Conservation (phyloP, 208 protist genomes). For the Trypanosoma mega region DNA sequence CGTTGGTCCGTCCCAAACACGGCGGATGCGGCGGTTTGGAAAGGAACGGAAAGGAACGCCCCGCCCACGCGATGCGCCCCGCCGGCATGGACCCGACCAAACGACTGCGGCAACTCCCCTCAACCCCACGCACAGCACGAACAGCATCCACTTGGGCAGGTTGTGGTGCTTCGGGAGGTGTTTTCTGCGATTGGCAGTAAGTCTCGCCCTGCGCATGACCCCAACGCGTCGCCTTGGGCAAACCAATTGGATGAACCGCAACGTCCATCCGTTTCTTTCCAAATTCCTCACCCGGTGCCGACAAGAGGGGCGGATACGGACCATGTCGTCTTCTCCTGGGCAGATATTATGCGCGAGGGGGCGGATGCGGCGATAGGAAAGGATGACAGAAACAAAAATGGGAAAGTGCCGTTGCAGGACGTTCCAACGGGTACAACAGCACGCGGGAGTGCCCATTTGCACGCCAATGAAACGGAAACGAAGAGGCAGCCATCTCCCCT, state of each 20-base stretch:
- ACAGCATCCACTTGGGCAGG: too few species aligned
- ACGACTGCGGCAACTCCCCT: not conserved
- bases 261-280: too few species aligned
- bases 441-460: too few species aligned
- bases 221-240: not conserved
- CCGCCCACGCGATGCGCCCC: too few species aligned
- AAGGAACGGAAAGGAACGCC: too few species aligned
- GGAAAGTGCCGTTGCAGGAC: not conserved
- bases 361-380: not conserved
- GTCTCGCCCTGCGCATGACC: not conserved
- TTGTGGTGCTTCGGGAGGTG: conserved; percentile 4
- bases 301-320: not conserved
- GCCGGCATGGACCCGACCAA: conserved; percentile 7
- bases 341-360: conserved; percentile 3
- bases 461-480: too few species aligned
- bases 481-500: too few species aligned
- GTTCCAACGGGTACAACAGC: too few species aligned
- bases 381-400: not conserved
- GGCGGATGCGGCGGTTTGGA: too few species aligned
- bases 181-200: conserved; percentile 11
- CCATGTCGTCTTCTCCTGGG: not conserved
- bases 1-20: too few species aligned
- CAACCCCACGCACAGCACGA: not conserved
- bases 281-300: too few species aligned
- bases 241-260: too few species aligned